These are phyloP conservation scores for Fusarium sp. DNA, from an alignment of 2,329 filamentous ascomycete species.

Conservation along the genomic window DNA sequence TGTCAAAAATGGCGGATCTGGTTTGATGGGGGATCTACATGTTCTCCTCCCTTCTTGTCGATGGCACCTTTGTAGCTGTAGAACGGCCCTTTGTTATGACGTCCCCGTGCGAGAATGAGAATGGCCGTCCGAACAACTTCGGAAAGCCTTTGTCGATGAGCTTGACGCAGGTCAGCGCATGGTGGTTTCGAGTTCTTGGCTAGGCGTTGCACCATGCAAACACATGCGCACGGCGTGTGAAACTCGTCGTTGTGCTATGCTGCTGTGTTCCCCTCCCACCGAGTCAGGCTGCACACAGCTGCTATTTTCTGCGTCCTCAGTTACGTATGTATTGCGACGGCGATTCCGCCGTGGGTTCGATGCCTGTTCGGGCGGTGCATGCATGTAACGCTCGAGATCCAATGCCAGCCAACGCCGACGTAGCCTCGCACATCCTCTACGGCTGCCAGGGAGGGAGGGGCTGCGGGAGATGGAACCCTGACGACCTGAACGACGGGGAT, in stretches of 20 bases:
- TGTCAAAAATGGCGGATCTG: conserved; percentile 26
- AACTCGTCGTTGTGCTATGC: background rate
- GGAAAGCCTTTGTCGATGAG: background rate
- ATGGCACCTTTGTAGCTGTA: conserved; percentile 11
- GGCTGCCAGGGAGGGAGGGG: conserved; percentile 17
- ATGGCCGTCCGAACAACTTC: conserved; percentile 21
- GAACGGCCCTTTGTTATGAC: conserved; percentile 19
- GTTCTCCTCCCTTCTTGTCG: conserved; percentile 21
- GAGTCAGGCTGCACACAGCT: conserved; percentile 12
- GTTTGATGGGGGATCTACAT: conserved; percentile 25
- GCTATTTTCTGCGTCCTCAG: conserved; percentile 24
- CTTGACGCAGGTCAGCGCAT: background rate
- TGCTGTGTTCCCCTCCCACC: conserved; percentile 15
- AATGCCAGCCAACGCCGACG: conserved; percentile 1
- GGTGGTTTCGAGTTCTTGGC: conserved; percentile 6
- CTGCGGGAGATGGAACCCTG: conserved; percentile 8
- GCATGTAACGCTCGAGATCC: conserved; percentile 19
- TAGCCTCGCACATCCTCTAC: conserved; percentile 16
- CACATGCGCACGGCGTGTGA: background rate
- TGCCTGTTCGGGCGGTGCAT: conserved; percentile 1
- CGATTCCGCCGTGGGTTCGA: conserved; percentile 2
- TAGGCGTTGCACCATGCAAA: conserved; percentile 11
- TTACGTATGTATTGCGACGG: conserved; percentile 8
- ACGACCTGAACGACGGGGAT: conserved; percentile 8
- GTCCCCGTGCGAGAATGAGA: conserved; percentile 13